Base-by-base conservation (phyloP, 495 filamentous ascomycete genomes). In the Talaromyces liani region DNA sequence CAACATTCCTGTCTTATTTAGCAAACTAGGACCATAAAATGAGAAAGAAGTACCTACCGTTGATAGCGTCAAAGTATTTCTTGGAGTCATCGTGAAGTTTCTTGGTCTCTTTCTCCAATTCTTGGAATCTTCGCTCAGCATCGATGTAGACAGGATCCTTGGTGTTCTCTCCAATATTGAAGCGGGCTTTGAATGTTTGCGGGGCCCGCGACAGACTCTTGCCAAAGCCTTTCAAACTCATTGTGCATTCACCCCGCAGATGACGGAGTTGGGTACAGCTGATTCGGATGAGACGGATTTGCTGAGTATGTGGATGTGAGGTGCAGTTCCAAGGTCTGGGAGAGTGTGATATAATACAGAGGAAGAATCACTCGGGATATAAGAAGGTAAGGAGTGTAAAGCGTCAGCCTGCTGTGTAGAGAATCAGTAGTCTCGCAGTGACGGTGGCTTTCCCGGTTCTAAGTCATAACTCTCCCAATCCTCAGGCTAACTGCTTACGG, bases 201-300 rank as follows among this genome's bases (percentile, higher is more conserved):
- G 94, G 94, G 68, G 93, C 91, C 68, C 94, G 84, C 58, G 86
- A 82, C 70, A 96, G 79, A 77, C 90, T 89, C 81, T 96, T 97
- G 77, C 88, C 86, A 71, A 98, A 90, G 65, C 94, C 94, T 79
- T 93, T 93, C 80, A 96, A 92, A 86, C 93, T 97, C 94, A 98
- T 98, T 58, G 69, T 73, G 63, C 60, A 61, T 22, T 20, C 29
- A 57, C 55, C 53, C 55, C 62, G 62, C 62, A 18, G 62, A 33
- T 58, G 53, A 29, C 49, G 51, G 54, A 34, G 49, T 39, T 9
- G 59, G 7, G 59, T 29, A 14, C 12, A 56, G 53, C 53, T 56
- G 45, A 49, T 4, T 56, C 53, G 53, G 53, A 29, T 27, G 27
- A 14, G 20, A 25, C 53, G 53, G 53, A 14, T 56, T 56, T 22